Evolutionary conservation across 148 eudicot species (phyloP), one percentile per base, ranked within the genome.

Genomic region (Salicornia ramosissima): DNA sequence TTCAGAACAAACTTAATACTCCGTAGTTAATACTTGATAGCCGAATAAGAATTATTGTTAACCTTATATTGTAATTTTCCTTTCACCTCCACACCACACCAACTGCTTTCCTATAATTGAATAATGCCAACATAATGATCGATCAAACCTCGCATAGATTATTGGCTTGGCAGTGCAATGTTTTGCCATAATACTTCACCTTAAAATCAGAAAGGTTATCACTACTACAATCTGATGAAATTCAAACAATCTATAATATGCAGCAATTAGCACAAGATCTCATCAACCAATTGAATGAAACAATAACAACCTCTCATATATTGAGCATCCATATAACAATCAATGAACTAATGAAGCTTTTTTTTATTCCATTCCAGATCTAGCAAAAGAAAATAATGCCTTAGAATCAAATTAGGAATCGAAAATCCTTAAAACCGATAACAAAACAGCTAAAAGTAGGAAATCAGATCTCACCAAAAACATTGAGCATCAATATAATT

Each of bases 261-360:
- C 30, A 59, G 0, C 8, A 52, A 40, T 40, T 16, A 26, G 3
- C 62, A 68, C 10, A 21, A 68, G 78, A 75, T 69, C 78, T 21
- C 36, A 52, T 75, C 13, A 16, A 69, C 25, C 28, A 8, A 46
- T 28, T 25, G 19, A 60, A n/a, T n/a, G n/a, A n/a, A n/a, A n/a
- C n/a, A n/a, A n/a, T n/a, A n/a, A n/a, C n/a, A n/a, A n/a, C n/a
- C n/a, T n/a, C n/a, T n/a, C n/a, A n/a, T n/a, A n/a, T n/a, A n/a
- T n/a, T n/a, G n/a, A n/a, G n/a, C n/a, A n/a, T n/a, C n/a, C n/a
- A 52, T 16, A 50, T 40, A 26, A 14, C 68, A 67, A 73, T 31
- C 6, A 56, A 43, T 46, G n/a, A 56, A 51, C 13, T 22, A 68
- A 50, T n/a, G n/a, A n/a, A n/a, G n/a, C n/a, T n/a, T n/a, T n/a